phyloP scores from a whole-genome alignment of 179 eudicot genomes.

The Silene coronaria region DNA sequence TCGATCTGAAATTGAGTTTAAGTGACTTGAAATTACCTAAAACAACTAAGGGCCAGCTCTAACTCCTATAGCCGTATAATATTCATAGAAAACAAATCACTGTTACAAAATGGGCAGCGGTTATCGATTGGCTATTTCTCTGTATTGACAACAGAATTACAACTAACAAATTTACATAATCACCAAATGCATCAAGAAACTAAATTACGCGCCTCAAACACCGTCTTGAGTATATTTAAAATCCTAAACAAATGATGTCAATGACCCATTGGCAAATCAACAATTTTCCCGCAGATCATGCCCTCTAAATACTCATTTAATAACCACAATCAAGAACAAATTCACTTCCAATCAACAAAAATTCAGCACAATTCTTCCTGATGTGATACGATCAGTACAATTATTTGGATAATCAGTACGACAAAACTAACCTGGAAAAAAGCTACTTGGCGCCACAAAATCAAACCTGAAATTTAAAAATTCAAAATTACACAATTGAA shows the following conservation, averaged over 20 bases:
- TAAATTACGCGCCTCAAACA: too few species aligned
- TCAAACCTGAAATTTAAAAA: conserved; percentile 55
- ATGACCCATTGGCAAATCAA: not conserved
- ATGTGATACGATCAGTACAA: not conserved
- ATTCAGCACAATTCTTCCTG: not conserved
- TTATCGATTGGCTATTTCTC: not conserved
- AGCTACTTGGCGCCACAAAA: conserved; percentile 92
- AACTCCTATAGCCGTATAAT: too few species aligned
- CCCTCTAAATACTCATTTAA: not conserved
- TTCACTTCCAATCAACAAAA: not conserved
- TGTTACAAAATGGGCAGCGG: not conserved
- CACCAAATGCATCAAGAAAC: too few species aligned
- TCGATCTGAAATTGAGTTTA: too few species aligned
- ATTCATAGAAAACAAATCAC: not conserved
- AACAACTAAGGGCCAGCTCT: too few species aligned
- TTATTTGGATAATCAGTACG: not conserved
- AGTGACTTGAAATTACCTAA: too few species aligned
- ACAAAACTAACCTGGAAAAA: conserved; percentile 52
- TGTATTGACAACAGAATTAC: not conserved
- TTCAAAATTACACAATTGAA: not conserved
- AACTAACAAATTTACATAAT: not conserved
- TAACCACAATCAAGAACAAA: not conserved
- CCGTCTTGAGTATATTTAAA: too few species aligned
- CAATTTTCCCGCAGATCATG: not conserved
- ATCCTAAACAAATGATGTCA: not conserved